Evolutionary conservation across 495 filamentous ascomycete species (phyloP), one percentile per base, ranked within the genome.

Genomic region (Pyrenula massariospora): DNA sequence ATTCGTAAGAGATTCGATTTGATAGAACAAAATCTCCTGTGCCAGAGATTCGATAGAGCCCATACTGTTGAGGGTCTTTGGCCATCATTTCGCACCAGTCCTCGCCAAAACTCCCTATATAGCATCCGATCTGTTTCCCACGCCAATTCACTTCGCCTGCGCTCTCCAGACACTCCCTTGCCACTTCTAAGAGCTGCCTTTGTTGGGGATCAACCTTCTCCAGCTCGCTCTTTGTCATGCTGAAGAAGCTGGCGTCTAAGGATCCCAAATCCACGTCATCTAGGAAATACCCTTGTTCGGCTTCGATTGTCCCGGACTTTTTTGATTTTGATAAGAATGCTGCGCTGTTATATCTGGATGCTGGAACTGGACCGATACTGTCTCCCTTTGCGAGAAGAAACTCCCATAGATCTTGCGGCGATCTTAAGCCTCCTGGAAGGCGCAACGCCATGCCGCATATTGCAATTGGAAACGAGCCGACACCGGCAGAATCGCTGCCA

Each of bases 151-250:
- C 66, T 50, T 68, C 63, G 22, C 72, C 70, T 22, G 70, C 65
- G 36, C 58, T 54, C 54, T 75, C 70, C 12, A 75, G 57, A 1
- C 63, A 68, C 56, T 73, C 70, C 56, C 68, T 69, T 19, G 65
- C 58, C 10, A 64, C 68, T 58, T 86, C 82, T 0, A 85, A 67
- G 15, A 68, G 64, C 42, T 72, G 50, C 12, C 68, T 60, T 25
- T 72, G 70, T 12, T 58, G 53, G 1, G 70, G 70, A 56, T 74
- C 71, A 24, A 64, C 55, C 21, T 59, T 48, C 5, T 42, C 42
- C 36, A 70, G 70, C 56, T 75, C 72, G 3, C 65, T 62, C 12
- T 67, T 68, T 8, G 65, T 65, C 48, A 75, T 68, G 19, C 61
- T 63, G 58, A 75, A 75, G 61, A 73, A 70, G 5, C 60, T 59